phyloP scores from a whole-genome alignment of 371 early-diverging fungal species.

The Rhizopus delemar region DNA sequence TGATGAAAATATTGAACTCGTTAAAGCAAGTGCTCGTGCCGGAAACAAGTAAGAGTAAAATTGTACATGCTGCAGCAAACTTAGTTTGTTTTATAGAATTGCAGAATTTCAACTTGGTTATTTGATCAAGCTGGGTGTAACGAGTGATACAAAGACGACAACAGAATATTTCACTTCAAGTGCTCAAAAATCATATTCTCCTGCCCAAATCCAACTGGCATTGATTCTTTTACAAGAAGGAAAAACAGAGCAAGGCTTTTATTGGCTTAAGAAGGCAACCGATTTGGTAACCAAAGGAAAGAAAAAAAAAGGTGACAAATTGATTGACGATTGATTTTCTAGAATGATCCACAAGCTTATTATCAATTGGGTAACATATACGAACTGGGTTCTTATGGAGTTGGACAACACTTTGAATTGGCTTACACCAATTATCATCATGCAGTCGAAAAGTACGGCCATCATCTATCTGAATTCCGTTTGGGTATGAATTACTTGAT shows the following conservation, averaged over 20 bases:
- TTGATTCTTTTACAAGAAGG: slow-evolving; percentile 29
- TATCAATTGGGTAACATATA: slow-evolving; percentile 45
- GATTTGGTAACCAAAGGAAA: slow-evolving; percentile 29
- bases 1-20: slow-evolving; percentile 42
- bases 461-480: slow-evolving; percentile 18
- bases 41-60: slow-evolving; percentile 22
- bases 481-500: slow-evolving; percentile 43
- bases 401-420: slow-evolving; percentile 22
- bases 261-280: slow-evolving; percentile 43
- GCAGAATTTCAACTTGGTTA: slow-evolving; percentile 20
- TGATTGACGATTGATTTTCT: background rate
- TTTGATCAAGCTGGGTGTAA: slow-evolving; percentile 25
- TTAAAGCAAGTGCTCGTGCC: slow-evolving; percentile 18
- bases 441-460: slow-evolving; percentile 28
- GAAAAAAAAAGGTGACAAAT: background rate
- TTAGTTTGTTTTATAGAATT: slow-evolving; percentile 14
- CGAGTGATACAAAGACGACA: slow-evolving; percentile 28
- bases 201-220: slow-evolving; percentile 45
- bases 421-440: slow-evolving; percentile 36
- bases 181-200: slow-evolving; percentile 44
- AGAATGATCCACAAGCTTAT: slow-evolving; percentile 41
- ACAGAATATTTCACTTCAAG: slow-evolving; percentile 36
- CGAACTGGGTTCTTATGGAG: slow-evolving; percentile 36
- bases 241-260: slow-evolving; percentile 30
- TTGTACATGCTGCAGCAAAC: background rate